Percentiles rank a stretch among this genome's conserved stretches.
Evolutionary conservation across 2,329 filamentous ascomycete species (phyloP).

Genomic region (Elsinoe fawcettii): DNA sequence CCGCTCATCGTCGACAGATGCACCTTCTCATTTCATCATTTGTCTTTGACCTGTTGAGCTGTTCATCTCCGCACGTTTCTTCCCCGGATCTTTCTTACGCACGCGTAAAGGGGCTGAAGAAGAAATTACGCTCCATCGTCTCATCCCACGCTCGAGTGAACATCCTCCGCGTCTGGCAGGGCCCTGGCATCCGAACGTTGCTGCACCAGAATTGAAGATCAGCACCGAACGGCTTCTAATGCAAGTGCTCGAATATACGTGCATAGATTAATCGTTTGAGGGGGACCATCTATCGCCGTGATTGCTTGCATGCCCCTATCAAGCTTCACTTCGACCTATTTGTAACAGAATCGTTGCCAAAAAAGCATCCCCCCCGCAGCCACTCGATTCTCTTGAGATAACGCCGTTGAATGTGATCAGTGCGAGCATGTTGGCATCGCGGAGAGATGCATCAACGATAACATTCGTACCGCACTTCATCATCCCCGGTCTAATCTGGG

Average conservation of each 20-base stretch:
- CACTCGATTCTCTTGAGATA: slow-evolving; percentile 4
- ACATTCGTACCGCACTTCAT: neutral
- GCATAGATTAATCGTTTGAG: slow-evolving; percentile 6
- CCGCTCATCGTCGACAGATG: slow-evolving; percentile 7
- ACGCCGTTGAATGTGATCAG: neutral
- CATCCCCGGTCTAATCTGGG: neutral
- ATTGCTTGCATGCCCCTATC: slow-evolving; percentile 1
- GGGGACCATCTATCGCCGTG: neutral
- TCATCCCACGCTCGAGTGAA: slow-evolving; percentile 4
- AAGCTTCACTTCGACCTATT: neutral
- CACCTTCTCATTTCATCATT: neutral
- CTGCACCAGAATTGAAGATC: slow-evolving; percentile 10
- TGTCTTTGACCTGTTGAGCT: neutral
- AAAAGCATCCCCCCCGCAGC: neutral
- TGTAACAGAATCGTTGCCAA: neutral
- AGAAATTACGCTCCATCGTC: slow-evolving; percentile 5
- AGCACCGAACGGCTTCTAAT: slow-evolving; percentile 7
- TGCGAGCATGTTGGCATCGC: neutral
- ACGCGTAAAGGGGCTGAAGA: slow-evolving; percentile 2
- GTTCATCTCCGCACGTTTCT: neutral
- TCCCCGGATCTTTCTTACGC: neutral
- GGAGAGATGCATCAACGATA: neutral
- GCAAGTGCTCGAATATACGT: slow-evolving; percentile 9
- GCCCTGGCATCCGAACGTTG: neutral
- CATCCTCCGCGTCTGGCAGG: neutral